Conservation (phyloP, 192 early-diverging fungal genomes). For the Allomyces macrogynus region DNA sequence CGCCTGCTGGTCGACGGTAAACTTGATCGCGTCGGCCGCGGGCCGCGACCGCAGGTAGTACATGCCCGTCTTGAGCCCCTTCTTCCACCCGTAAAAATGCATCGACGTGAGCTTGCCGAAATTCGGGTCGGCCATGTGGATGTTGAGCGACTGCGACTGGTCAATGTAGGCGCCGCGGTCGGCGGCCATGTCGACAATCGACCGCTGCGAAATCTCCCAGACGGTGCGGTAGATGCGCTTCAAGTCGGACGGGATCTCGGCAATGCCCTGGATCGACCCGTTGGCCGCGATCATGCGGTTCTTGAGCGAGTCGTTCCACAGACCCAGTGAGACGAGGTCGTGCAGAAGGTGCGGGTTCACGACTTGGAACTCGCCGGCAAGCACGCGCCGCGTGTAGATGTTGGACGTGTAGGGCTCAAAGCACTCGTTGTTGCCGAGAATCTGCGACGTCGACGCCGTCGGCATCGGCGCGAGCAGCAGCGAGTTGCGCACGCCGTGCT, state of each 20-base stretch:
- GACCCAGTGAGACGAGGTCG: conserved; percentile 72
- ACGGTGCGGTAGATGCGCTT: conserved; percentile 95
- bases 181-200: conserved; percentile 87
- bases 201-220: conserved; percentile 83
- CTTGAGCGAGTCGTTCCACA: conserved; percentile 90
- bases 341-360: conserved; percentile 92
- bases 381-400: conserved; percentile 86
- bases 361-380: conserved; percentile 95
- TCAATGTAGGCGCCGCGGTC: conserved; percentile 95
- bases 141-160: conserved; percentile 88
- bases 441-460: conserved; percentile 90
- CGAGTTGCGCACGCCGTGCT: conserved; percentile 80
- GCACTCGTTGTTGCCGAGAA: conserved; percentile 94
- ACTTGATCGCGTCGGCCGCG: conserved; percentile 95
- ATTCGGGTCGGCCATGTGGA: conserved; percentile 83
- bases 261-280: conserved; percentile 65
- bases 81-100: conserved; percentile 98
- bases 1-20: conserved; percentile 71
- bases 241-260: conserved; percentile 57
- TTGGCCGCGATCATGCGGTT: conserved; percentile 82
- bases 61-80: conserved; percentile 97
- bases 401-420: conserved; percentile 86
- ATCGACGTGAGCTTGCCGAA: conserved; percentile 87
- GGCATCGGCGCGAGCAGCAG: conserved; percentile 94
- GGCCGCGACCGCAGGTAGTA: conserved; percentile 92